phyloP scores from a whole-genome alignment of 2,329 filamentous ascomycete genomes.

The Monilinia vaccinii-corymbosi region DNA sequence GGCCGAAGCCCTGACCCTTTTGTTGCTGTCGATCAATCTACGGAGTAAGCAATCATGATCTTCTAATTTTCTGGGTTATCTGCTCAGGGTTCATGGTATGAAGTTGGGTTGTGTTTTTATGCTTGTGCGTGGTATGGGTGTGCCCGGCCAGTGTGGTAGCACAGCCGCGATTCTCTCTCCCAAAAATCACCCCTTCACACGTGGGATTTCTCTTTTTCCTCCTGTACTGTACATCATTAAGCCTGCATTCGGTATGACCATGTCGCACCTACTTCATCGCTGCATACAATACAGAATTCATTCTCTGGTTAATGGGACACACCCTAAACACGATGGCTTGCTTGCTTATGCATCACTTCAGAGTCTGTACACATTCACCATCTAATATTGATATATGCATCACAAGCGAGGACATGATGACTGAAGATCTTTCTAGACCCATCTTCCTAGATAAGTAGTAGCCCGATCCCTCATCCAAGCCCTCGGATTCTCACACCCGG shows the following conservation, averaged over 20 bases:
- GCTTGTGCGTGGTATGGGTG: background rate
- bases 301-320: background rate
- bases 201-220: conserved; percentile 6
- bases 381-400: conserved; percentile 6
- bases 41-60: conserved; percentile 6
- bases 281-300: background rate
- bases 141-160: conserved; percentile 4
- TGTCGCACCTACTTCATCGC: conserved; percentile 1
- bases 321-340: background rate
- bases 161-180: conserved; percentile 6
- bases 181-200: conserved; percentile 2
- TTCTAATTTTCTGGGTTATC: background rate
- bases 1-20: conserved; percentile 10
- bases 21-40: conserved; percentile 10
- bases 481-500: conserved; percentile 8
- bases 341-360: background rate
- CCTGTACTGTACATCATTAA: conserved; percentile 4
- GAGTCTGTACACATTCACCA: background rate
- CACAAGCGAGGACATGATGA: conserved; percentile 5
- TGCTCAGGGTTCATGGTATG: conserved; percentile 3
- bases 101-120: conserved; percentile 6
- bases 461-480: conserved; percentile 11
- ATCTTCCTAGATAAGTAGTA: conserved; percentile 3
- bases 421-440: conserved; percentile 1
- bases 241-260: background rate